Conservation (phyloP, 441 rosid species). For the Dalechampia spathulata region DNA sequence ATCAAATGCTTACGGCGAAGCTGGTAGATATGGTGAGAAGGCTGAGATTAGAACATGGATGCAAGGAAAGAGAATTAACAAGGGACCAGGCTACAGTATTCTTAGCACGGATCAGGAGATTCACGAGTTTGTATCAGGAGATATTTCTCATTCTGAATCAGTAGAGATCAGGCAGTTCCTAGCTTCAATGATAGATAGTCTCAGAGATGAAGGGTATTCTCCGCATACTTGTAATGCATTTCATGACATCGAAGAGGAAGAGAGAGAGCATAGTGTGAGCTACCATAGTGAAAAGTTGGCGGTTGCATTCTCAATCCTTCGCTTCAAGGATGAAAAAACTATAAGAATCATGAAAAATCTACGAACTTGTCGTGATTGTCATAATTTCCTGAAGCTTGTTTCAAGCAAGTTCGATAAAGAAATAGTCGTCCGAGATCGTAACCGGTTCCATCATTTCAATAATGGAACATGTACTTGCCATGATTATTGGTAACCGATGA, state of each 20-base stretch:
- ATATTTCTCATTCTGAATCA: constrained; percentile 44
- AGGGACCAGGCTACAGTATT: constrained; percentile 68
- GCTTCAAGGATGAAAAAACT: constrained; percentile 36
- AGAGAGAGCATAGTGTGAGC: constrained; percentile 31
- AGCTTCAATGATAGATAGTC: constrained; percentile 30
- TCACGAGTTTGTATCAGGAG: constrained; percentile 61
- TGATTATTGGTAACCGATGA: constrained; percentile 51
- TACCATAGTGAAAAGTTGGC: constrained; percentile 78
- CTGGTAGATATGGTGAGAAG: constrained; percentile 35
- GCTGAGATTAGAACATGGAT: constrained; percentile 47
- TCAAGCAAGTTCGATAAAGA: constrained; percentile 47
- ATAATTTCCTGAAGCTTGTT: constrained; percentile 56
- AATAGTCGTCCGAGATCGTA: constrained; percentile 64
- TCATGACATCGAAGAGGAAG: constrained; percentile 36
- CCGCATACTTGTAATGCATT: constrained; percentile 26
- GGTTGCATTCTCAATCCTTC: constrained; percentile 50
- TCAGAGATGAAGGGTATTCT: constrained; percentile 34
- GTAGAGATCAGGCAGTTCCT: constrained; percentile 36
- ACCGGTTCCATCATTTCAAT: constrained; percentile 73
- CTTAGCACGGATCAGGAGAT: constrained; percentile 42
- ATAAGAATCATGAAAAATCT: constrained; percentile 71
- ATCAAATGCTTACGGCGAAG: constrained; percentile 56
- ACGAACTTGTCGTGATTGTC: constrained; percentile 64
- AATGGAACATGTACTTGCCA: constrained; percentile 59
- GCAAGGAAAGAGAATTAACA: constrained; percentile 49